phyloP scores from a whole-genome alignment of 1,139 yeast genomes.

The Hyphopichia burtonii region DNA sequence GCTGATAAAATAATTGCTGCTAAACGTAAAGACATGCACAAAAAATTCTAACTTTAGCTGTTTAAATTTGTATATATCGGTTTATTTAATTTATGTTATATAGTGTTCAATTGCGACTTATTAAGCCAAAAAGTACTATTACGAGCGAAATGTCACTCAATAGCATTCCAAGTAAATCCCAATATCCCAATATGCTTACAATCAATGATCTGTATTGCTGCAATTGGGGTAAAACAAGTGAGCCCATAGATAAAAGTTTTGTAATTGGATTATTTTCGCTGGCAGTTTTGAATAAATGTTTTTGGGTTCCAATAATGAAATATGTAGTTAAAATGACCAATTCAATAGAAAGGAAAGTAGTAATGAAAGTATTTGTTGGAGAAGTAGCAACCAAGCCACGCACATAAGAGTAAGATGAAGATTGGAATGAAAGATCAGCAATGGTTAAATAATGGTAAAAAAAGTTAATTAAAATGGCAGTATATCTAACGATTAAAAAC shows the following conservation, averaged over 20 bases:
- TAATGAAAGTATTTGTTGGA: conserved; percentile 22
- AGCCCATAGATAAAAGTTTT: conserved; percentile 30
- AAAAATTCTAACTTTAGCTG: conserved; percentile 12
- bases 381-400: conserved; percentile 18
- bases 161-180: conserved; percentile 37
- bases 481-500: conserved; percentile 31
- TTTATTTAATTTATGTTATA: background rate
- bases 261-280: conserved; percentile 28
- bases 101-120: conserved; percentile 18
- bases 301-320: conserved; percentile 27
- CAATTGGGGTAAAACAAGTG: conserved; percentile 40
- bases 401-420: conserved; percentile 31
- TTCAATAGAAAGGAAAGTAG: conserved; percentile 33
- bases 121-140: conserved; percentile 39
- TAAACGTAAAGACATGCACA: conserved; percentile 39
- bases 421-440: conserved; percentile 21
- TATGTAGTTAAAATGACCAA: conserved; percentile 33
- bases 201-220: conserved; percentile 28
- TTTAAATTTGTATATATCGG: background rate
- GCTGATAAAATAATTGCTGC: conserved; percentile 45
- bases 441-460: conserved; percentile 28
- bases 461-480: conserved; percentile 29
- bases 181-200: conserved; percentile 32
- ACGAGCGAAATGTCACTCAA: conserved; percentile 39
- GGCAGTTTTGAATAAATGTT: conserved; percentile 22